A percentile compares a stretch with the other conserved stretches of the same genome.
These are phyloP conservation scores for Adansonia grandidieri DNA, from an alignment of 441 rosid genomes.

Conservation along the genomic window DNA sequence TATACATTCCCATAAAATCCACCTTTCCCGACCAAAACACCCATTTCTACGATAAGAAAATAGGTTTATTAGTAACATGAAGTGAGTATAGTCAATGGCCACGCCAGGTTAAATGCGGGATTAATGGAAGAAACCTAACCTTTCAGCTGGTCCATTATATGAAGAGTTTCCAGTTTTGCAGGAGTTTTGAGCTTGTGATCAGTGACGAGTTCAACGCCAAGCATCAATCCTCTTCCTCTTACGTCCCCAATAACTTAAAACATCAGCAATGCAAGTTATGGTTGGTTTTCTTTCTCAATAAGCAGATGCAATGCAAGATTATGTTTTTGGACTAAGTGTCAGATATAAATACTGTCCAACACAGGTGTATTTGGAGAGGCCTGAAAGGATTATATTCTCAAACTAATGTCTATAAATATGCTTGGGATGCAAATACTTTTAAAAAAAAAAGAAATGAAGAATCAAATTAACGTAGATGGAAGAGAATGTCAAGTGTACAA, in stretches of 20 bases:
- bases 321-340: too few relatives aligned
- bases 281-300: background rate
- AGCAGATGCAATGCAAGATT: too few relatives aligned
- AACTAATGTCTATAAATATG: too few relatives aligned
- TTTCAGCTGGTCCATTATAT: constrained; percentile 80
- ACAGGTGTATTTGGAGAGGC: too few relatives aligned
- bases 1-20: constrained; percentile 87
- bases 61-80: constrained; percentile 20
- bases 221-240: constrained; percentile 85
- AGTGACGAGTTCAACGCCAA: constrained; percentile 85
- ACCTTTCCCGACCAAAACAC: constrained; percentile 86
- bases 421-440: too few relatives aligned
- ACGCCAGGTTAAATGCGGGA: too few relatives aligned
- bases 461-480: too few relatives aligned
- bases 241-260: constrained; percentile 84
- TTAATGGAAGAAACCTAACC: constrained; percentile 41
- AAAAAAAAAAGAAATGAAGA: too few relatives aligned
- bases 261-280: constrained; percentile 13
- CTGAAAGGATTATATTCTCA: too few relatives aligned
- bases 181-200: constrained; percentile 73
- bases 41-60: constrained; percentile 55
- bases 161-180: constrained; percentile 69
- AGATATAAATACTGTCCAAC: too few relatives aligned
- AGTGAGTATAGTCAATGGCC: background rate
- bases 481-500: background rate